phyloP scores from a whole-genome alignment of 2,329 filamentous ascomycete species.

The Fusarium sp. region DNA sequence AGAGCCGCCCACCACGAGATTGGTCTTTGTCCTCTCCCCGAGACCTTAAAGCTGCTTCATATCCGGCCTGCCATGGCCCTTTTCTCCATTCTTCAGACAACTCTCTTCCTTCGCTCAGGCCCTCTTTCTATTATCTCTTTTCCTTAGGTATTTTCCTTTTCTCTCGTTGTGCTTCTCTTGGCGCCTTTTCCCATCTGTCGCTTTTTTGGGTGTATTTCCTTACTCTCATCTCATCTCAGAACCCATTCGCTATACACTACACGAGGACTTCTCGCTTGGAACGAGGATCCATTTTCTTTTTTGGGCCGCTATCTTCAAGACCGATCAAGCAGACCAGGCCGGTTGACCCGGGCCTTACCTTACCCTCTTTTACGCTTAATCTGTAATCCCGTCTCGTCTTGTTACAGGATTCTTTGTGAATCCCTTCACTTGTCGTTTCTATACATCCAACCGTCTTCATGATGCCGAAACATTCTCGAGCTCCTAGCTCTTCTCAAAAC shows the following conservation, averaged over 20 bases:
- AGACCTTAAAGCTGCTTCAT: constrained; percentile 48
- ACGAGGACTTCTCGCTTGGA: constrained; percentile 30
- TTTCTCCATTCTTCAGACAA: constrained; percentile 42
- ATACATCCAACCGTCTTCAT: constrained; percentile 21
- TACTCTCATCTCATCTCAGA: constrained; percentile 11
- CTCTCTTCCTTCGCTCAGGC: constrained; percentile 29
- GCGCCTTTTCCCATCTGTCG: constrained; percentile 40
- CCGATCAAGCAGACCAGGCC: constrained; percentile 39
- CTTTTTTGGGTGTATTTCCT: constrained; percentile 35
- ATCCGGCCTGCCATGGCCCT: constrained; percentile 43
- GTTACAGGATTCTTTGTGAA: constrained; percentile 24
- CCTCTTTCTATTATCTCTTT: constrained; percentile 25
- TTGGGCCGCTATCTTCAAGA: constrained; percentile 31
- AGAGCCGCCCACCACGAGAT: constrained; percentile 46
- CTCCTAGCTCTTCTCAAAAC: constrained; percentile 50
- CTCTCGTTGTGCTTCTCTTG: constrained; percentile 44
- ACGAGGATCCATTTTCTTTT: constrained; percentile 35
- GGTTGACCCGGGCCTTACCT: constrained; percentile 44
- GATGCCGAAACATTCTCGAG: constrained; percentile 60
- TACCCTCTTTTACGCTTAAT: constrained; percentile 41
- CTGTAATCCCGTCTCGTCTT: constrained; percentile 46
- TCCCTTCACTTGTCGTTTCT: constrained; percentile 23
- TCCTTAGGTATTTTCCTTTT: constrained; percentile 33
- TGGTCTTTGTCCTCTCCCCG: constrained; percentile 40
- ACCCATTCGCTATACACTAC: constrained; percentile 28